A percentile compares a stretch with the other conserved stretches of the same genome.
Conservation (phyloP, 169 alveolate species). For the Plasmodium falciparum region DNA sequence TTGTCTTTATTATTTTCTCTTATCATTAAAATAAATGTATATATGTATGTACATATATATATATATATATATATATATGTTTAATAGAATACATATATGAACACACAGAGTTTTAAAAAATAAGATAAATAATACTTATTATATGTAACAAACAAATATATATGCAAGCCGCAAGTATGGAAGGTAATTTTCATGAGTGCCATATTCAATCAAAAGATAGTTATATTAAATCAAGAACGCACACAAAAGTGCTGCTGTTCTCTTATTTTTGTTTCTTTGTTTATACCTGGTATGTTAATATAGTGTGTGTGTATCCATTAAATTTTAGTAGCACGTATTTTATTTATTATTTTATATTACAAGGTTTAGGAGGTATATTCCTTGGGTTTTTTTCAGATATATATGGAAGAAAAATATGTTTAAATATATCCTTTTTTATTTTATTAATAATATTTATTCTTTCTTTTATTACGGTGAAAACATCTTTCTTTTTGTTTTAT, state of each 20-base stretch:
- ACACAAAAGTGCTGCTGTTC: background rate
- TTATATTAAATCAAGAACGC: background rate
- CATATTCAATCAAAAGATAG: slow-evolving; percentile 5
- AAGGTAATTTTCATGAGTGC: background rate
- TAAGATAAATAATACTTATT: background rate
- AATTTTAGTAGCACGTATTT: slow-evolving; percentile 8
- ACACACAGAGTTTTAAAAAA: background rate
- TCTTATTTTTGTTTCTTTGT: slow-evolving; percentile 25
- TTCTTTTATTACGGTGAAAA: background rate
- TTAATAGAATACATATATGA: too few species aligned
- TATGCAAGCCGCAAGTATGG: background rate
- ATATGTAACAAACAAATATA: background rate
- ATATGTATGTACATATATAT: too few species aligned
- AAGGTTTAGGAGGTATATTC: slow-evolving; percentile 35
- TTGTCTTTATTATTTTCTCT: background rate
- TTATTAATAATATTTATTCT: background rate
- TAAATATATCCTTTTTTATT: slow-evolving; percentile 11
- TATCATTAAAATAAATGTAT: too few species aligned
- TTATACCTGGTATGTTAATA: slow-evolving; percentile 23
- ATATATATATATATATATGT: too few species aligned
- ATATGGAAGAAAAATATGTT: slow-evolving; percentile 39
- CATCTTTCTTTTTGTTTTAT: slow-evolving; percentile 9
- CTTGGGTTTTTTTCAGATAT: slow-evolving; percentile 32
- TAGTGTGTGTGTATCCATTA: slow-evolving; percentile 27
- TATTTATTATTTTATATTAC: slow-evolving; percentile 10